Percentiles rank a stretch among this genome's conserved stretches.
Conservation (phyloP, 2,329 filamentous ascomycete species). For the Harringtonia lauricola region DNA sequence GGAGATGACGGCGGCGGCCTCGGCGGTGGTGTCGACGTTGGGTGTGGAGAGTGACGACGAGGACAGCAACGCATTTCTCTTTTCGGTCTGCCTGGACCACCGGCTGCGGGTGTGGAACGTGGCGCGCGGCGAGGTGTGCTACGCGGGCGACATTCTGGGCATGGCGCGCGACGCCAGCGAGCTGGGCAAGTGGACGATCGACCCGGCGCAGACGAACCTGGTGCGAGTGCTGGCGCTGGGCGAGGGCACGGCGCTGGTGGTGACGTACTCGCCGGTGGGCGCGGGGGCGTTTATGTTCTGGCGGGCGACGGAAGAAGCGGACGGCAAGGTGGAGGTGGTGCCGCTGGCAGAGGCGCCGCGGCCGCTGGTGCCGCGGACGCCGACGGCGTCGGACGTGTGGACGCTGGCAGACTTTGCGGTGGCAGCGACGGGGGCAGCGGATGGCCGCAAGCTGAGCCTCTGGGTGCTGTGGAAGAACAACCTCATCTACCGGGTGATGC, state of each 20-base stretch:
- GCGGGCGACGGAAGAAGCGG: conserved; percentile 55
- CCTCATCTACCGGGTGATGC: conserved; percentile 63
- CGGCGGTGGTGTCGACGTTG: conserved; percentile 42
- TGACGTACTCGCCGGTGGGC: conserved; percentile 81
- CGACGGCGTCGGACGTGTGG: conserved; percentile 66
- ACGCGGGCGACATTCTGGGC: conserved; percentile 67
- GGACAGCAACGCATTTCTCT: conserved; percentile 43
- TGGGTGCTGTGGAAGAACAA: conserved; percentile 85
- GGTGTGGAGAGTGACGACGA: too few relatives aligned
- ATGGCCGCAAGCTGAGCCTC: conserved; percentile 27
- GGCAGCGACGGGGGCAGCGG: conserved; percentile 34
- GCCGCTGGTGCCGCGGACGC: conserved; percentile 55
- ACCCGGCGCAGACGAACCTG: conserved; percentile 66
- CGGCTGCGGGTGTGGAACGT: conserved; percentile 84
- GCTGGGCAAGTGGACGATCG: conserved; percentile 61
- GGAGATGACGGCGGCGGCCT: conserved; percentile 57
- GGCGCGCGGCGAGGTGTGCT: conserved; percentile 64
- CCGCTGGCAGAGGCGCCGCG: conserved; percentile 41
- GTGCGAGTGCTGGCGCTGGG: conserved; percentile 57
- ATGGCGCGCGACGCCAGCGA: conserved; percentile 56
- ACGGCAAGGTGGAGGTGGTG: conserved; percentile 51
- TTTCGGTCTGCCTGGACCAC: conserved; percentile 84
- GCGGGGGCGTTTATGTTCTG: conserved; percentile 93
- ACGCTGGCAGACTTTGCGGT: conserved; percentile 67
- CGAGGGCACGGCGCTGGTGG: conserved; percentile 45